Evolutionary conservation across 2,329 filamentous ascomycete species (phyloP).

Genomic region (Volutella citrinella): DNA sequence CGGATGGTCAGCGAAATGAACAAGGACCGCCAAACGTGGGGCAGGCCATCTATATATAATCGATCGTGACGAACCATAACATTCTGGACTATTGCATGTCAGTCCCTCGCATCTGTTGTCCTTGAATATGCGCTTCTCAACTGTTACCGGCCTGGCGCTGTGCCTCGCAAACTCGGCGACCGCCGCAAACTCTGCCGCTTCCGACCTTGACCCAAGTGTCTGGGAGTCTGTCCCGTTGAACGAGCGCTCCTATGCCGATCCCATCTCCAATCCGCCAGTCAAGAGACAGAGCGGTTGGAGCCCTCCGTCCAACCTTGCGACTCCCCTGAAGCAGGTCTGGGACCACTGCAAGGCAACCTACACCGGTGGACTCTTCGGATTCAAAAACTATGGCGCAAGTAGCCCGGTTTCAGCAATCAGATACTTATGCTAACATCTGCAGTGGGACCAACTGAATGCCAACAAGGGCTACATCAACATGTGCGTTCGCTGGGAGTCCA

Average conservation of each 20-base stretch:
- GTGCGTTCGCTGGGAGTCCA: constrained; percentile 43
- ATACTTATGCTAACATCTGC: too few species aligned
- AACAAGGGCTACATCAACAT: constrained; percentile 29
- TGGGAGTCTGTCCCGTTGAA: constrained; percentile 14
- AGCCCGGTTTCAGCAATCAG: too few species aligned
- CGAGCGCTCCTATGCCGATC: not conserved
- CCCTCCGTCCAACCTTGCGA: constrained; percentile 11
- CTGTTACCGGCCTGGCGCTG: too few species aligned
- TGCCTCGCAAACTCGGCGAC: too few species aligned
- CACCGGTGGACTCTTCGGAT: constrained; percentile 13
- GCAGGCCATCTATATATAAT: too few species aligned
- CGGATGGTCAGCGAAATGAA: too few species aligned
- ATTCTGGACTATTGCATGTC: too few species aligned
- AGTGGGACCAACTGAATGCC: constrained; percentile 30
- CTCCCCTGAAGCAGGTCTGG: constrained; percentile 15
- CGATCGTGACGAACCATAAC: too few species aligned
- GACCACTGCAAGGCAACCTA: constrained; percentile 15
- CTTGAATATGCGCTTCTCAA: too few species aligned
- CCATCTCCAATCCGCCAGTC: constrained; percentile 11
- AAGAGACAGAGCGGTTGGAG: constrained; percentile 18
- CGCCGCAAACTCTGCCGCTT: too few species aligned
- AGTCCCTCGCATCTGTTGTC: too few species aligned
- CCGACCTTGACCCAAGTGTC: constrained; percentile 15
- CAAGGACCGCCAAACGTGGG: too few species aligned
- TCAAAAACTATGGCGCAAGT: constrained; percentile 29